Percentiles rank a stretch among this genome's conserved stretches.
Evolutionary conservation across 345 rosid species (phyloP).

Genomic region (Brassica nigra): DNA sequence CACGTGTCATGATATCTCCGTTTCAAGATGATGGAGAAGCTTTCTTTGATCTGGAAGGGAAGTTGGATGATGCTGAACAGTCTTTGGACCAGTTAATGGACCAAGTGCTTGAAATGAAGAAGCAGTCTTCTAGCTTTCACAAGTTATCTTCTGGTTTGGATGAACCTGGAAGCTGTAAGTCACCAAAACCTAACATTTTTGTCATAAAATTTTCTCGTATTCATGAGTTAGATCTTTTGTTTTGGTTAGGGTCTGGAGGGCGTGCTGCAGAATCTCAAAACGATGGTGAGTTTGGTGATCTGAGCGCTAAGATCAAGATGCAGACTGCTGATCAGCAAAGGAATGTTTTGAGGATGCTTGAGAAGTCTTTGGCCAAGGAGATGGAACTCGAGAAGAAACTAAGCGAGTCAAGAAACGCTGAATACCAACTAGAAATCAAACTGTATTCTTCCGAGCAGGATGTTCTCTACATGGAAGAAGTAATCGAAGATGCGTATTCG

Average conservation of each 20-base stretch:
- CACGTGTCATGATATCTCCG: slow-evolving; percentile 48
- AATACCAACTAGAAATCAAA: slow-evolving; percentile 57
- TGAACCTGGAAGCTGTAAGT: slow-evolving; percentile 57
- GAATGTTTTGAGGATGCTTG: slow-evolving; percentile 82
- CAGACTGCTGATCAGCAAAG: slow-evolving; percentile 86
- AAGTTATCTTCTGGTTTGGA: slow-evolving; percentile 54
- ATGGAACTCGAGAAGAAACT: slow-evolving; percentile 86
- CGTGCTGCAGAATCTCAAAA: slow-evolving; percentile 33
- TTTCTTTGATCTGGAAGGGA: slow-evolving; percentile 59
- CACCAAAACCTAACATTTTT: background rate
- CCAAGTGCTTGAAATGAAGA: slow-evolving; percentile 67
- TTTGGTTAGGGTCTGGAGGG: slow-evolving; percentile 53
- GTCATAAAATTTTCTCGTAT: background rate
- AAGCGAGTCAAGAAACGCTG: slow-evolving; percentile 62
- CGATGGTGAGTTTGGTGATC: slow-evolving; percentile 48
- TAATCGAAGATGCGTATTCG: slow-evolving; percentile 53
- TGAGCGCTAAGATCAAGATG: slow-evolving; percentile 57
- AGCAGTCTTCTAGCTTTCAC: slow-evolving; percentile 59
- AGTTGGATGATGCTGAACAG: slow-evolving; percentile 55
- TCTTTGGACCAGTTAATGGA: slow-evolving; percentile 57
- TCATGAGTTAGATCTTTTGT: background rate
- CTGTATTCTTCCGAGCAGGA: slow-evolving; percentile 61
- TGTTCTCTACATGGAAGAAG: slow-evolving; percentile 64
- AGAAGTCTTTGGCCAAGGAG: slow-evolving; percentile 92
- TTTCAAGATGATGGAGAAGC: slow-evolving; percentile 50